A percentile compares a stretch with the other conserved stretches of the same genome.
Conservation (phyloP, 2,329 filamentous ascomycete genomes). For the Xylaria sp. region DNA sequence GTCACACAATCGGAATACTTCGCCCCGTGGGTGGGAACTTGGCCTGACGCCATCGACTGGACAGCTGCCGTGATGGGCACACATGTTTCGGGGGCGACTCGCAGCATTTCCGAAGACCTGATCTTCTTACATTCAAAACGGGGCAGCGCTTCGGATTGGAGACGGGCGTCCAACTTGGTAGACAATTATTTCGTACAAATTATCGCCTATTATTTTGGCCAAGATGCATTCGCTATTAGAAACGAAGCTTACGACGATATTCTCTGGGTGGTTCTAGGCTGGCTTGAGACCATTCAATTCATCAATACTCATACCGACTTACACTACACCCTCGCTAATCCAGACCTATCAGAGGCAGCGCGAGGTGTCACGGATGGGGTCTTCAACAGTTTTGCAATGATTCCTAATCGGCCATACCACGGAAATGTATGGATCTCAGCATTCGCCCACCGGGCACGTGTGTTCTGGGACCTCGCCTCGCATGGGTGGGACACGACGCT, state of each 20-base stretch:
- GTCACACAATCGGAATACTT: constrained; percentile 85
- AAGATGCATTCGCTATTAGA: constrained; percentile 79
- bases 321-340: constrained; percentile 60
- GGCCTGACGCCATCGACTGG: constrained; percentile 92
- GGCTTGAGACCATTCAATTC: constrained; percentile 85
- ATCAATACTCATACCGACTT: constrained; percentile 73
- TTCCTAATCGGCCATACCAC: constrained; percentile 70
- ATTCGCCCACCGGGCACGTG: constrained; percentile 82
- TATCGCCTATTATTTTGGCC: constrained; percentile 84
- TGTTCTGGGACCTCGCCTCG: constrained; percentile 86
- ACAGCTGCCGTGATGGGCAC: constrained; percentile 87
- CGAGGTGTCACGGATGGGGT: constrained; percentile 42
- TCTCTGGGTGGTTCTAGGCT: constrained; percentile 92
- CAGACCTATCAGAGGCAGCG: constrained; percentile 31
- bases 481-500: constrained; percentile 83
- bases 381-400: not conserved
- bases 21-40: constrained; percentile 78
- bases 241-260: constrained; percentile 90
- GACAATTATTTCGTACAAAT: constrained; percentile 83
- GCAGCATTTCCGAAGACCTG: constrained; percentile 73
- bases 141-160: constrained; percentile 53
- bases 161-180: constrained; percentile 78
- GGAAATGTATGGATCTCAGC: constrained; percentile 77
- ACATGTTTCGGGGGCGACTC: constrained; percentile 77
- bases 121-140: constrained; percentile 47